Percentiles rank a stretch among this genome's conserved stretches.
Conservation (phyloP, 2,329 filamentous ascomycete genomes). For the Hymenoscyphus fructigenus region DNA sequence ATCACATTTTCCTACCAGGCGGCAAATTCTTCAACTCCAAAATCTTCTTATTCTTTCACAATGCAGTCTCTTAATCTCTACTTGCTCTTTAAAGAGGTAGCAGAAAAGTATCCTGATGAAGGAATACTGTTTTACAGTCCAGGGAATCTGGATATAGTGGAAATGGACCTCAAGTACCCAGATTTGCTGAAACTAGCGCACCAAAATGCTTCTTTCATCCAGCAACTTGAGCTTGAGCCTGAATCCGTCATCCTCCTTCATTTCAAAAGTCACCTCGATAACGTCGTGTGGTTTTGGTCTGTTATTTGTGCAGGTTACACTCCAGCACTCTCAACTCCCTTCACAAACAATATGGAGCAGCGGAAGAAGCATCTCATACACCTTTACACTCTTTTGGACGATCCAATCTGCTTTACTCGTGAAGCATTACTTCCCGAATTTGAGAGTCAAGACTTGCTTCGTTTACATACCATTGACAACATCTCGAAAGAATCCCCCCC, state of each 20-base stretch:
- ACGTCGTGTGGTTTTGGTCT: slow-evolving; percentile 44
- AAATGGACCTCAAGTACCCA: neutral
- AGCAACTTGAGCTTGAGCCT: neutral
- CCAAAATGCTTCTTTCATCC: neutral
- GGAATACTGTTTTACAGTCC: neutral
- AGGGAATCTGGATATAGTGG: neutral
- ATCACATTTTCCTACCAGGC: too few relatives aligned
- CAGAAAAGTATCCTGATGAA: neutral
- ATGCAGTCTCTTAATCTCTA: neutral
- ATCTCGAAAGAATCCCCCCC: neutral
- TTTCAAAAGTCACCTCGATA: slow-evolving; percentile 40
- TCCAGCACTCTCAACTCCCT: slow-evolving; percentile 39
- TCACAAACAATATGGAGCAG: slow-evolving; percentile 32
- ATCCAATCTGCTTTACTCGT: slow-evolving; percentile 15
- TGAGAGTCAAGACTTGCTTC: neutral
- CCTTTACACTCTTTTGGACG: slow-evolving; percentile 8
- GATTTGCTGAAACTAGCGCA: neutral
- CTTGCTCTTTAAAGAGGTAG: neutral
- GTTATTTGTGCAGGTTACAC: slow-evolving; percentile 37
- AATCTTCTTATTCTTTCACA: neutral
- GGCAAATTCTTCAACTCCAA: neutral
- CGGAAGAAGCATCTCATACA: slow-evolving; percentile 36
- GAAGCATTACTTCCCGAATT: slow-evolving; percentile 10
- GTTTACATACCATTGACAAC: neutral
- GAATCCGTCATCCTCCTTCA: slow-evolving; percentile 30